phyloP scores from a whole-genome alignment of 2,329 filamentous ascomycete genomes.

The Gnomoniopsis smithogilvyi region DNA sequence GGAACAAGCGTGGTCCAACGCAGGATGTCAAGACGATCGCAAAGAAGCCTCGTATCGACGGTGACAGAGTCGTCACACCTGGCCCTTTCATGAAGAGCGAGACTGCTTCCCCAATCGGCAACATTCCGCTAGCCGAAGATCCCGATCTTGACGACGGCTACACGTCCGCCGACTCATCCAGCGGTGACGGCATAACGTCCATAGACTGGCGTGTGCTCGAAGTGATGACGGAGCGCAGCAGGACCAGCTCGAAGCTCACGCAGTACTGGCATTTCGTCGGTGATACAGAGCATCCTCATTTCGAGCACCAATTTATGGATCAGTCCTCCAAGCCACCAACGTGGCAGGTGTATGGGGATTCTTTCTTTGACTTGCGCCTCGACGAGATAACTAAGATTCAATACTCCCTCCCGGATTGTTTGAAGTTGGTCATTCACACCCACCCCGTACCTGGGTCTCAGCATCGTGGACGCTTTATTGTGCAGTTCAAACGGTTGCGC shows the following conservation, averaged over 20 bases:
- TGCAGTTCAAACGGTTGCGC: conserved; percentile 48
- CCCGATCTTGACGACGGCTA: conserved; percentile 40
- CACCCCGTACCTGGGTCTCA: conserved; percentile 27
- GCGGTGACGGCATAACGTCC: conserved; percentile 38
- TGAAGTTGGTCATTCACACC: conserved; percentile 41
- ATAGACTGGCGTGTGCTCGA: conserved; percentile 52
- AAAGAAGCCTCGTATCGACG: neutral
- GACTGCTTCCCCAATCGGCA: neutral
- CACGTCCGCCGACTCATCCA: conserved; percentile 51
- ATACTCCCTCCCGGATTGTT: conserved; percentile 33
- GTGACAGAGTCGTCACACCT: neutral
- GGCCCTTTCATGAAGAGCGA: neutral
- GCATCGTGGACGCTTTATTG: conserved; percentile 44
- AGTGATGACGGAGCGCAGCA: conserved; percentile 46
- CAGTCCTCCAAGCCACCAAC: conserved; percentile 34
- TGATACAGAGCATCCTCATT: conserved; percentile 28
- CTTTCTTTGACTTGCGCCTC: conserved; percentile 47
- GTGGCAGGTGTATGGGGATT: conserved; percentile 49
- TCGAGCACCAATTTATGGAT: conserved; percentile 54
- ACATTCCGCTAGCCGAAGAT: conserved; percentile 26
- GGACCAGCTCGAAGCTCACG: conserved; percentile 44
- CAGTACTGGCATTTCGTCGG: conserved; percentile 55
- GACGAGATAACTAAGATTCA: conserved; percentile 43
- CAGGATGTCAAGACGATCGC: neutral
- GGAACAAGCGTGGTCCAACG: conserved; percentile 18